Evolutionary conservation across 495 filamentous ascomycete genomes (phyloP).

Genomic region (Xylaria palmicola): DNA sequence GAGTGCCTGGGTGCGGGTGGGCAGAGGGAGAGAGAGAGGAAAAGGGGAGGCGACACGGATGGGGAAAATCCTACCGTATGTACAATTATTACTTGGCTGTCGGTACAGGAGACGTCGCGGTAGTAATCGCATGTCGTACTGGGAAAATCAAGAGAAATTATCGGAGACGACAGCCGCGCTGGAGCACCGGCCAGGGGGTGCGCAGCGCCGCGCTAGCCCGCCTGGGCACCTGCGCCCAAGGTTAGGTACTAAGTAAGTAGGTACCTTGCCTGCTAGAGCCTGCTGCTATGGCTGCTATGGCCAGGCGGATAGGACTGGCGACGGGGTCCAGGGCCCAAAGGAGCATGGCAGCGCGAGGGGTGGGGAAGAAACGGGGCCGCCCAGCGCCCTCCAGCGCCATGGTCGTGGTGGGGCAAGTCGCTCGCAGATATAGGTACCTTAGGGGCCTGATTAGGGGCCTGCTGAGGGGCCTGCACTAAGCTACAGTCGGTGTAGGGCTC

Average conservation of each 20-base stretch:
- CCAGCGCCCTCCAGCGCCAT: background rate
- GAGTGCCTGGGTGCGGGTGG: conserved; percentile 16
- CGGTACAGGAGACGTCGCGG: conserved; percentile 28
- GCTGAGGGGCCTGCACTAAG: background rate
- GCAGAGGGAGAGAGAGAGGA: conserved; percentile 23
- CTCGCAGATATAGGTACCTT: conserved; percentile 2
- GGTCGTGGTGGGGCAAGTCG: background rate
- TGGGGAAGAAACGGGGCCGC: conserved; percentile 3
- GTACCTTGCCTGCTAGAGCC: background rate
- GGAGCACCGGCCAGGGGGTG: conserved; percentile 23
- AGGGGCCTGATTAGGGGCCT: too few species aligned
- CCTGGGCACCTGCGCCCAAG: too few species aligned
- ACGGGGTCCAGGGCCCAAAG: conserved; percentile 9
- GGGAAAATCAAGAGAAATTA: conserved; percentile 34
- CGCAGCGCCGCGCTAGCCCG: background rate
- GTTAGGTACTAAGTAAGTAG: too few species aligned
- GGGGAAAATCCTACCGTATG: conserved; percentile 25
- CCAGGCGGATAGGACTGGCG: background rate
- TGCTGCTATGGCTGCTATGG: background rate
- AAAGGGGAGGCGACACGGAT: conserved; percentile 35
- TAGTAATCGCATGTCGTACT: conserved; percentile 34
- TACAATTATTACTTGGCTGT: conserved; percentile 12
- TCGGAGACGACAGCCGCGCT: conserved; percentile 32
- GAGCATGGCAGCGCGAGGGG: background rate
- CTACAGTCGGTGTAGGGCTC: background rate